phyloP scores from a whole-genome alignment of 331 rosid genomes.

The Acacia pycnantha region DNA sequence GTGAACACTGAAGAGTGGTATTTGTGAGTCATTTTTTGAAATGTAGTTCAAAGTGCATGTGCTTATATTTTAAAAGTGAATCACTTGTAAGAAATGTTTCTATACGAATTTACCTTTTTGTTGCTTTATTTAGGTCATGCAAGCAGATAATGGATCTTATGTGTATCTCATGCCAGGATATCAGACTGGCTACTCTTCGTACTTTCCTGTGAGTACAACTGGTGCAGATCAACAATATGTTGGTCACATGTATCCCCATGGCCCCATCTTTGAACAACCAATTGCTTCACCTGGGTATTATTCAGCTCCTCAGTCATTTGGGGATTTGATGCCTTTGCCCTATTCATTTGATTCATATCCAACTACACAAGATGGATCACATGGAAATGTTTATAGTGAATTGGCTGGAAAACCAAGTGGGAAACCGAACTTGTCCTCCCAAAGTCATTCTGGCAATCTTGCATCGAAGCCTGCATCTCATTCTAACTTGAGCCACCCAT shows the following conservation, averaged over 20 bases:
- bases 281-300: constrained; percentile 54
- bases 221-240: constrained; percentile 63
- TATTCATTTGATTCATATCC: constrained; percentile 57
- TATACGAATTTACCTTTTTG: constrained; percentile 17
- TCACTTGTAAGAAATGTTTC: constrained; percentile 19
- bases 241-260: constrained; percentile 59
- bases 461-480: constrained; percentile 38
- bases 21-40: background rate
- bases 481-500: constrained; percentile 29
- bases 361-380: constrained; percentile 45
- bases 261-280: constrained; percentile 53
- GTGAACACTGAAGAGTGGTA: background rate
- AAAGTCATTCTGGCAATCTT: constrained; percentile 36
- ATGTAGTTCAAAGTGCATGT: background rate
- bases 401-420: constrained; percentile 42
- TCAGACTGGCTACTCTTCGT: constrained; percentile 61
- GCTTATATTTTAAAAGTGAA: background rate
- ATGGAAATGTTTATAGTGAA: constrained; percentile 44
- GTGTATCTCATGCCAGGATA: constrained; percentile 74
- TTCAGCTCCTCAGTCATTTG: constrained; percentile 46
- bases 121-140: constrained; percentile 68
- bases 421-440: constrained; percentile 45
- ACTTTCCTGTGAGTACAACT: constrained; percentile 43
- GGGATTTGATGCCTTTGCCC: constrained; percentile 51
- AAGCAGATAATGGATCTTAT: constrained; percentile 82